A percentile compares a stretch with the other conserved stretches of the same genome.
Conservation (phyloP, 768 basidiomycete species). For the Trametes villosa region DNA sequence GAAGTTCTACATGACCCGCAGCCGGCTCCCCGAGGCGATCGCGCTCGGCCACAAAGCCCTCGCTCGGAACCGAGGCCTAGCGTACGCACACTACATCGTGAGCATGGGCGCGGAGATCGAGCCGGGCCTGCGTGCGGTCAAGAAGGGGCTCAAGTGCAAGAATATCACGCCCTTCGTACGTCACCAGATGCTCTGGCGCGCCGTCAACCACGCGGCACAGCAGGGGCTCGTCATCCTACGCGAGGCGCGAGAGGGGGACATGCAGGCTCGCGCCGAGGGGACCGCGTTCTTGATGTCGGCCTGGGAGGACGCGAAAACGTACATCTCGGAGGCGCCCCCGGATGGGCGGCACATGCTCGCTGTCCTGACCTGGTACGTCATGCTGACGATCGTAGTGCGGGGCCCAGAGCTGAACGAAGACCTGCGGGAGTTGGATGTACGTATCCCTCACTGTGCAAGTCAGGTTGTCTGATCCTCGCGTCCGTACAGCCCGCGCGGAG, state of each 20-base stretch:
- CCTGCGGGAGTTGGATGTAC: conserved; percentile 56
- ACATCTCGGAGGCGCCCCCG: conserved; percentile 58
- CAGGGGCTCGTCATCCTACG: conserved; percentile 37
- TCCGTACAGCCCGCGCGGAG: conserved; percentile 36
- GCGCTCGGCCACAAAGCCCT: conserved; percentile 49
- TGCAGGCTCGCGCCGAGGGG: conserved; percentile 40
- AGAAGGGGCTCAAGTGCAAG: conserved; percentile 67
- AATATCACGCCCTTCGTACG: conserved; percentile 58
- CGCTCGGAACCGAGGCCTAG: conserved; percentile 55
- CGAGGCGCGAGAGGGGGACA: conserved; percentile 37
- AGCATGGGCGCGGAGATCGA: conserved; percentile 51
- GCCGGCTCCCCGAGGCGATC: conserved; percentile 51
- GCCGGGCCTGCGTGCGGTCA: conserved; percentile 58
- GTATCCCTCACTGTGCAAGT: conserved; percentile 4
- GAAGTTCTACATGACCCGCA: conserved; percentile 55
- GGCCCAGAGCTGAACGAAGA: conserved; percentile 56
- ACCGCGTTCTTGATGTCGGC: conserved; percentile 64
- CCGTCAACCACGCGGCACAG: conserved; percentile 43
- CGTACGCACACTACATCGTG: conserved; percentile 65
- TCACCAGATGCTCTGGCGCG: conserved; percentile 60
- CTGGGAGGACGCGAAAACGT: conserved; percentile 61
- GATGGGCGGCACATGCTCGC: conserved; percentile 64
- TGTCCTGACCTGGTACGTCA: conserved; percentile 61
- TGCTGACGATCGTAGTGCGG: conserved; percentile 53
- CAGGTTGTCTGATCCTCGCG: no score